Base-by-base conservation (phyloP, 192 early-diverging fungal species). In the Backusella luteola region DNA sequence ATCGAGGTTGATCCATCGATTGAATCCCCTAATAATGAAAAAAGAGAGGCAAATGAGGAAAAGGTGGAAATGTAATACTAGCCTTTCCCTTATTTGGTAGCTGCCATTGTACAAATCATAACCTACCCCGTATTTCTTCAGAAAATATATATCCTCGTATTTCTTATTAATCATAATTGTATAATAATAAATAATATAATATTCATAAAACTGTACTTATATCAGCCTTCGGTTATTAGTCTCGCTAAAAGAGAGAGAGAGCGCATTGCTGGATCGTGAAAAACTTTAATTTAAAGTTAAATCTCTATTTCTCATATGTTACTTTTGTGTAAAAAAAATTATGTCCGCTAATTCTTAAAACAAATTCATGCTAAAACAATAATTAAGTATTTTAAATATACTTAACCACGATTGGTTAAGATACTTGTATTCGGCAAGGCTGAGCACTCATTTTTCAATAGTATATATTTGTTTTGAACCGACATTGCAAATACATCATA, bases 141-240 rank as follows among this genome's bases (percentile, higher is more conserved):
- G n/a, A 56, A 21, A 21, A 56, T 56, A 21, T 56, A 21, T 56
- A 56, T 56, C 15, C 23, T 26, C 23, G 29, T 63, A 23, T 63
- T 63, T 12, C 56, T 63, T 63, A 63, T 8, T 63, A 63, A 29
- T 29, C 56, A 29, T 26, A 63, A 32, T 63, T 63, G 56, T 63
- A 63, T 63, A 63, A 63, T 59, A 59, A 59, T 63, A 63, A 63
- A 63, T 32, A 32, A 32, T 32, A 59, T 59, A 63, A 63, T 63
- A 63, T 2, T 29, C 7, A 12, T 59, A 63, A 59, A 59, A 63
- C 4, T 29, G 26, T 63, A 49, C 6, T 49, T 17, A 21, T 17
- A 21, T n/a, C 5, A n/a, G 46, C 1, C 19, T 59, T 59, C n/a
- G 21, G 6, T n/a, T 6, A 8, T 53, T 21, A 0, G 1, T 21